Conservation (phyloP, 192 early-diverging fungal genomes). For the Backusella westeae region DNA sequence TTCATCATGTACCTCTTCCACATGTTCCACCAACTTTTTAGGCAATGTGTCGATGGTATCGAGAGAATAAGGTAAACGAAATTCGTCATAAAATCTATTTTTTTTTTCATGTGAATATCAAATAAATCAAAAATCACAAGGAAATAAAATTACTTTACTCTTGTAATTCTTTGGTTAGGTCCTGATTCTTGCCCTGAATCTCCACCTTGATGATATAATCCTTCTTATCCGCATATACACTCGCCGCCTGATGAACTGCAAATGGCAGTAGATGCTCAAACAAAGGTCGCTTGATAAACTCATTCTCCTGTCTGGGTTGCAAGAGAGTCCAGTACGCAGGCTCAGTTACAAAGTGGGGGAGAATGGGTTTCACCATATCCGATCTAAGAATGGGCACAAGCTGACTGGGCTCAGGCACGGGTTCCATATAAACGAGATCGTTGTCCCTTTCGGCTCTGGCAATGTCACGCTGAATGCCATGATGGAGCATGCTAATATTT, state of each 20-base stretch:
- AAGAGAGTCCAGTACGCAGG: slow-evolving; percentile 18
- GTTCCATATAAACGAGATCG: slow-evolving; percentile 84
- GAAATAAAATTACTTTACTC: slow-evolving; percentile 7
- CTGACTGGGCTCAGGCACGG: slow-evolving; percentile 59
- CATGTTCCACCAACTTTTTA: slow-evolving; percentile 59
- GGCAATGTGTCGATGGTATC: slow-evolving; percentile 77
- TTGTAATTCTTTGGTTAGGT: slow-evolving; percentile 40
- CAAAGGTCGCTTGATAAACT: slow-evolving; percentile 57
- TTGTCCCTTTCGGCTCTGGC: slow-evolving; percentile 85
- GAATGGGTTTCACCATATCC: slow-evolving; percentile 68
- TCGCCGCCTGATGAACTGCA: slow-evolving; percentile 87
- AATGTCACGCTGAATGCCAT: slow-evolving; percentile 22
- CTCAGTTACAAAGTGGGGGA: slow-evolving; percentile 43
- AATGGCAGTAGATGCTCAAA: slow-evolving; percentile 87
- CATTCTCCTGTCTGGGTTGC: background rate
- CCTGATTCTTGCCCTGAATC: slow-evolving; percentile 60
- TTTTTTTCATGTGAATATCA: slow-evolving; percentile 9
- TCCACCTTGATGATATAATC: slow-evolving; percentile 69
- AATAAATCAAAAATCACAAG: background rate
- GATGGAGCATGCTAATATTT: slow-evolving; percentile 14
- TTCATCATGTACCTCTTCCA: slow-evolving; percentile 74
- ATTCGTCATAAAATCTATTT: slow-evolving; percentile 19
- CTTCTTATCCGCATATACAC: slow-evolving; percentile 79
- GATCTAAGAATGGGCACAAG: slow-evolving; percentile 63
- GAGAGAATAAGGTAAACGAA: slow-evolving; percentile 25